phyloP scores from a whole-genome alignment of 2,329 filamentous ascomycete species.

The Fusarium sp. region DNA sequence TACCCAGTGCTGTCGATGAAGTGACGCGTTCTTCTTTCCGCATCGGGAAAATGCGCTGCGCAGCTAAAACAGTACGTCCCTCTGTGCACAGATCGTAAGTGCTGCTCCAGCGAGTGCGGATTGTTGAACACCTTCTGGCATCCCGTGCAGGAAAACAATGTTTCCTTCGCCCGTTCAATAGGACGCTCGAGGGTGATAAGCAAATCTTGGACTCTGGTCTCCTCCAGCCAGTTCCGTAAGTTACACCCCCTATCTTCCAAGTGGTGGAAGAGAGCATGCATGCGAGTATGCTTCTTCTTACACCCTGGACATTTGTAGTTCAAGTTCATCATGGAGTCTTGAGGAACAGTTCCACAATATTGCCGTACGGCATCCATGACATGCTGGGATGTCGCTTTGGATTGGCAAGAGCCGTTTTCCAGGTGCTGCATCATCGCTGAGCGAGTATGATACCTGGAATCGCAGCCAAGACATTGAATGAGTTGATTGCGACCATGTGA shows the following conservation, averaged over 20 bases:
- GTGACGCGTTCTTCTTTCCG: neutral
- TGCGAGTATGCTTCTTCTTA: accelerated
- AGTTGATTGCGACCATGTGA: neutral
- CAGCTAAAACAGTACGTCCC: too few relatives aligned
- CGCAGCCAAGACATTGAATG: neutral
- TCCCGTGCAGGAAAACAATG: accelerated
- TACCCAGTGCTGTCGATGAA: too few relatives aligned
- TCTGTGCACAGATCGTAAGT: too few relatives aligned
- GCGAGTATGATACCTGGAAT: accelerated
- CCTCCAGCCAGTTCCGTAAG: neutral
- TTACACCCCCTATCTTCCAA: neutral
- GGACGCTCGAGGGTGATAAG: neutral
- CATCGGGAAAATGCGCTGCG: too few relatives aligned
- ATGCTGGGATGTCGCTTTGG: accelerated
- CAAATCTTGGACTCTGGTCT: neutral
- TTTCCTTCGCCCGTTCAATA: accelerated
- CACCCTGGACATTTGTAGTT: neutral
- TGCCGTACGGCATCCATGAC: accelerated
- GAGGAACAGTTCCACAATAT: neutral
- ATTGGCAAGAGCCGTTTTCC: neutral
- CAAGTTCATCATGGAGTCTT: neutral
- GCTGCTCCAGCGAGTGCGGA: neutral
- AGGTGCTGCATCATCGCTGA: neutral
- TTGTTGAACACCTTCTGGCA: neutral
- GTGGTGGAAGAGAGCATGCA: neutral